Conservation (phyloP, 106 monocot species). For the Phalaenopsis aphrodite region DNA sequence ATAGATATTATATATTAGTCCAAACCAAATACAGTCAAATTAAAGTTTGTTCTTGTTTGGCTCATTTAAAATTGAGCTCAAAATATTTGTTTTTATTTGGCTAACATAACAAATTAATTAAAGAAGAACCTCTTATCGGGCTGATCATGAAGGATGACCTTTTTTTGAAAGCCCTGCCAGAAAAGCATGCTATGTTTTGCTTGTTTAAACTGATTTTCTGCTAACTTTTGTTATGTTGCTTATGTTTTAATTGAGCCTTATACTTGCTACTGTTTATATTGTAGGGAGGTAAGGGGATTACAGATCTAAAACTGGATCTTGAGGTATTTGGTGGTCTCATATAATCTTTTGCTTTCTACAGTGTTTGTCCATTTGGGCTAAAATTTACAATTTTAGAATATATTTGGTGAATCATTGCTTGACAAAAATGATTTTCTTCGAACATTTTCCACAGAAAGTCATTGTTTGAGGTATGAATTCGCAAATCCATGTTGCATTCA, state of each 20-base stretch:
- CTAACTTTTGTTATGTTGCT: not conserved
- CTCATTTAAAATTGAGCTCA: too few relatives aligned
- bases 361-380: conserved; percentile 6
- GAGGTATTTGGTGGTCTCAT: conserved; percentile 40
- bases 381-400: conserved; percentile 33
- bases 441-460: conserved; percentile 61
- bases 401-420: conserved; percentile 77
- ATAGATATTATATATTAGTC: too few relatives aligned
- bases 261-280: not conserved
- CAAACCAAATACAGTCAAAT: too few relatives aligned
- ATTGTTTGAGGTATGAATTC: conserved; percentile 43
- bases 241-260: not conserved
- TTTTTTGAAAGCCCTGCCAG: too few relatives aligned
- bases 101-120: too few relatives aligned
- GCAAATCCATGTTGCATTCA: not conserved
- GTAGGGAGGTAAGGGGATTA: conserved; percentile 91
- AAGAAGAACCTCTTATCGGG: too few relatives aligned
- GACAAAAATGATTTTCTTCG: conserved; percentile 74
- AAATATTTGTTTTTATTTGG: too few relatives aligned
- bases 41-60: too few relatives aligned
- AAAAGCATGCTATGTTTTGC: not conserved
- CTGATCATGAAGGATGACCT: too few relatives aligned
- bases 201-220: not conserved
- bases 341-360: not conserved
- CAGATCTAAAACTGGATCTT: conserved; percentile 61